Base-by-base conservation (phyloP, 1,284 basidiomycete species). In the Trametes pubescens region DNA sequence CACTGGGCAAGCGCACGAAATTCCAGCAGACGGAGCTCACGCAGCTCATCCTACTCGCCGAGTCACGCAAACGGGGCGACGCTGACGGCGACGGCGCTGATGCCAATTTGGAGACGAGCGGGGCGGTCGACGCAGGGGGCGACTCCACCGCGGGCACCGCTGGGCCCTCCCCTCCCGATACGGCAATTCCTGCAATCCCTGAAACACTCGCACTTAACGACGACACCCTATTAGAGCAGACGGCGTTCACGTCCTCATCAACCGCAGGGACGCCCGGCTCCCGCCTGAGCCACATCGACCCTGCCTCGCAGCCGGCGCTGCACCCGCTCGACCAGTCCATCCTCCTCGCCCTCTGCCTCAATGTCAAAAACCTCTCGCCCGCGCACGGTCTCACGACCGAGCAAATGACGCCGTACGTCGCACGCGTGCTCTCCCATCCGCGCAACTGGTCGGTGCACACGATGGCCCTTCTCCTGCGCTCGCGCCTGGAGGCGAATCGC, bases 161-260 rank as follows among this genome's bases (percentile, higher is more conserved):
- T 32, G 65, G 61, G 21, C 64, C 61, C 43, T 40, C 38, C 51
- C 18, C 53, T 32, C 48, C 66, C 21, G 51, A 57, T 26, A 51
- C 60, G 49, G 62, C 62, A 44, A 76, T 94, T 52, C 97, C 97
- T 13, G 88, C 64, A 40, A 76, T 94, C 53, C 98, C 97, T 13
- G 88, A 95, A 74, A 91, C 90, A 1, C 80, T 98, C 34, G 80
- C 84, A 2, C 85, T 99, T 58, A 98, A 99, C 77, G 98, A 99
- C 78, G 98, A 99, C 77, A 98, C 96, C 0, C 83, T 99, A 11
- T 85, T 99, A 48, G 98, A 99, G 78, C 89, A 93, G 72, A 99
- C 97, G 4, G 86, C 92, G 72, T 99, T 95, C 76, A 95, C 95
- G 9, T 88, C 86, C 9, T 90, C 87, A 1, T 61, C 63, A 34